Percentiles rank a stretch among this genome's conserved stretches.
These are phyloP conservation scores for Sordariomycetes sp. DNA, from an alignment of 2,329 filamentous ascomycete species.

Conservation along the genomic window DNA sequence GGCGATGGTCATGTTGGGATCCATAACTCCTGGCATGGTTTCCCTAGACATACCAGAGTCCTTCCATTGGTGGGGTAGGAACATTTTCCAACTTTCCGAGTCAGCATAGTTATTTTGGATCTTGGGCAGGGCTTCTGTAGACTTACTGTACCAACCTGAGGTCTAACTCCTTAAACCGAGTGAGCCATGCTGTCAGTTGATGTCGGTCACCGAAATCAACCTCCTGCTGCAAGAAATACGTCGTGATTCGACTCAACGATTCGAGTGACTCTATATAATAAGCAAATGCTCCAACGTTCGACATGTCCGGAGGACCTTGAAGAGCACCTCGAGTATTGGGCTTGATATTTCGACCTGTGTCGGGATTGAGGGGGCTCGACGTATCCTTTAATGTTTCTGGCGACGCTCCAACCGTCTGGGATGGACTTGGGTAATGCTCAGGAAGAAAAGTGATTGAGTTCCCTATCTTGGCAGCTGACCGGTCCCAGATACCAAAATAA, in stretches of 20 bases:
- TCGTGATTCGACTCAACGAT: constrained; percentile 32
- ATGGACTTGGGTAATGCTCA: constrained; percentile 13
- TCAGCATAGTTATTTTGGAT: too few relatives aligned
- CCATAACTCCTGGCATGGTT: too few relatives aligned
- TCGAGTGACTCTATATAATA: constrained; percentile 37
- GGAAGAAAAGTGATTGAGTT: constrained; percentile 26
- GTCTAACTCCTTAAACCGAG: constrained; percentile 37
- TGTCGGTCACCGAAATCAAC: constrained; percentile 27
- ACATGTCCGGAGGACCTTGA: too few relatives aligned
- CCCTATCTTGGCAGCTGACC: constrained; percentile 25
- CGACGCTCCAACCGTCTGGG: constrained; percentile 5
- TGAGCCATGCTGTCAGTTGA: constrained; percentile 31
- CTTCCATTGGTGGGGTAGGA: constrained; percentile 30
- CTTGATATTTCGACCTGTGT: too few relatives aligned
- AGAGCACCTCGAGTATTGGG: too few relatives aligned
- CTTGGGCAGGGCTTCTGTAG: too few relatives aligned
- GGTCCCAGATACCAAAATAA: constrained; percentile 35
- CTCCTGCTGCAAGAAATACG: constrained; percentile 32
- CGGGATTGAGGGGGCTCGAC: too few relatives aligned
- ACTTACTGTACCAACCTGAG: constrained; percentile 33
- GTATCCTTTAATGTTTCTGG: too few relatives aligned
- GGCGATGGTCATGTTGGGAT: constrained; percentile 39
- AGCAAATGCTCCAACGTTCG: constrained; percentile 33
- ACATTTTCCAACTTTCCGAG: constrained; percentile 37
- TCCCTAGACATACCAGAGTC: too few relatives aligned